phyloP scores from a whole-genome alignment of 805 yeast genomes.

The Ascoidea tarda region DNA sequence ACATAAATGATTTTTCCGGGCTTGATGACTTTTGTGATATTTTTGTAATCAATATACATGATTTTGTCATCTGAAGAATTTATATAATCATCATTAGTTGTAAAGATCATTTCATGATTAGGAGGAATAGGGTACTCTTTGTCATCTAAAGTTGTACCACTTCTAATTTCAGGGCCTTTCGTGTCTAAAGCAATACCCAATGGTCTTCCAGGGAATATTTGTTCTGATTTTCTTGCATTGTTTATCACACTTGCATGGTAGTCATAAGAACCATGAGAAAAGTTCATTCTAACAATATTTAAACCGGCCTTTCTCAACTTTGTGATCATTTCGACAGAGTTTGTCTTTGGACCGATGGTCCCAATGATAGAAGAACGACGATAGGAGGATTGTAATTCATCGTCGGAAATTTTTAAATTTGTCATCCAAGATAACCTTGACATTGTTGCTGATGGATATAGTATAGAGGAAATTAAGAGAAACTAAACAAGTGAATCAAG shows the following conservation, averaged over 20 bases:
- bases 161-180: conserved; percentile 99
- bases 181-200: conserved; percentile 97
- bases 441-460: conserved; percentile 16
- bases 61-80: conserved; percentile 58
- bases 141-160: conserved; percentile 81
- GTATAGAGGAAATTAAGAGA: too few relatives aligned
- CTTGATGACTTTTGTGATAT: conserved; percentile 88
- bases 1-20: conserved; percentile 84
- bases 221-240: conserved; percentile 91
- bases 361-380: conserved; percentile 97
- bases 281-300: conserved; percentile 97
- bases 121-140: conserved; percentile 73
- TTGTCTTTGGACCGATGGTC: conserved; percentile 98
- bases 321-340: conserved; percentile 71
- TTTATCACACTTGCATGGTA: conserved; percentile 96
- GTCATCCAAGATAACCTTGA: conserved; percentile 72
- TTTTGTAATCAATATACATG: conserved; percentile 89
- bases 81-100: conserved; percentile 77
- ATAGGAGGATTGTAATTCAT: conserved; percentile 50
- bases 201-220: conserved; percentile 87
- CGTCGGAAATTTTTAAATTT: conserved; percentile 40
- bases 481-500: too few relatives aligned
- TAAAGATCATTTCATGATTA: conserved; percentile 82
- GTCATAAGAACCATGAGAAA: conserved; percentile 96
- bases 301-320: conserved; percentile 92